Conservation (phyloP, 768 basidiomycete genomes). For the Serpula lacrymans region DNA sequence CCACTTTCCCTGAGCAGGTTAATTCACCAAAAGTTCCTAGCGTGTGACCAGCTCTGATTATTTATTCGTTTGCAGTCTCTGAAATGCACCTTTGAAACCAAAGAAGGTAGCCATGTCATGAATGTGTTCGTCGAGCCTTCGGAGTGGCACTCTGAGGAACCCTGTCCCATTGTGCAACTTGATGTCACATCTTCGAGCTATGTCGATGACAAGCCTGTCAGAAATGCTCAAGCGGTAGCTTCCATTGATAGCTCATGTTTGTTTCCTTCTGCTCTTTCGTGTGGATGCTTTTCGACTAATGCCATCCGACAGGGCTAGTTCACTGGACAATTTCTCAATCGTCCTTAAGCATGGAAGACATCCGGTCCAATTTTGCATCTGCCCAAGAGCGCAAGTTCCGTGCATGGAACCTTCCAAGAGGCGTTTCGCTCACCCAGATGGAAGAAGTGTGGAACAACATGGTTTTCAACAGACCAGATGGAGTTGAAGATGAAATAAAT, state of each 20-base stretch:
- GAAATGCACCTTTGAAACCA: slow-evolving; percentile 59
- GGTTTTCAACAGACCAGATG: slow-evolving; percentile 21
- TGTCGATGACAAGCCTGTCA: slow-evolving; percentile 34
- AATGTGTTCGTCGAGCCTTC: slow-evolving; percentile 67
- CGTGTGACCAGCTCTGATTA: background rate
- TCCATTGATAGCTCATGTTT: slow-evolving; percentile 26
- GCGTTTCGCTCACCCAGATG: slow-evolving; percentile 32
- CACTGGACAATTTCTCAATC: slow-evolving; percentile 54
- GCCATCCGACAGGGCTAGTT: slow-evolving; percentile 48
- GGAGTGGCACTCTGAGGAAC: slow-evolving; percentile 31
- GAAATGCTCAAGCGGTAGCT: slow-evolving; percentile 35
- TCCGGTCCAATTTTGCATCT: slow-evolving; percentile 32
- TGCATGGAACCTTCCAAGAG: slow-evolving; percentile 47
- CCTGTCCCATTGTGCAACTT: slow-evolving; percentile 54
- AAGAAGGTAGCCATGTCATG: slow-evolving; percentile 38
- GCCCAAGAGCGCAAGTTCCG: slow-evolving; percentile 43
- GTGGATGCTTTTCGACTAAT: background rate
- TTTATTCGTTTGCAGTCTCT: slow-evolving; percentile 42
- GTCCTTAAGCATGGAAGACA: slow-evolving; percentile 24
- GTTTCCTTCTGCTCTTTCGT: slow-evolving; percentile 10
- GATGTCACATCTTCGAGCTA: slow-evolving; percentile 46
- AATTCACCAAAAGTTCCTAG: slow-evolving; percentile 12
- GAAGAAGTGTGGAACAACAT: slow-evolving; percentile 27
- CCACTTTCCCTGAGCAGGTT: slow-evolving; percentile 66
- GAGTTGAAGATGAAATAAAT: slow-evolving; percentile 4